Base-by-base conservation (phyloP, 1,139 yeast genomes). In the Geotrichum siamense region DNA sequence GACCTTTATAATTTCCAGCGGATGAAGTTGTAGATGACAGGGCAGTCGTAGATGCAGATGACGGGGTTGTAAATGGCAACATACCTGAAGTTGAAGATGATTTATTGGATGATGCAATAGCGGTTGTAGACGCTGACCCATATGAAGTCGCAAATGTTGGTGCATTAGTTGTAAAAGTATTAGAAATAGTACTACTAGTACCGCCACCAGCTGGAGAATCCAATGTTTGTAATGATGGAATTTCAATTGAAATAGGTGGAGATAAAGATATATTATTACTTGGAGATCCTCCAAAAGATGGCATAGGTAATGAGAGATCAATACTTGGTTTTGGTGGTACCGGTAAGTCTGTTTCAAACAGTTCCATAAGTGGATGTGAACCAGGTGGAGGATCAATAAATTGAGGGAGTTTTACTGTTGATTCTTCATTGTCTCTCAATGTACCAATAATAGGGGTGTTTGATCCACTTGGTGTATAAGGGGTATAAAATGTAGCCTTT, bases 211-310 rank as follows among this genome's bases (percentile, higher is more conserved):
- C 43, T 34, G 60, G 61, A 1, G 58, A 55, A n/a, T 68, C 68
- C 44, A 69, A 49, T 29, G 65, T 68, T 48, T 71, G 63, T 40
- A 61, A 50, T 10, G 59, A 74, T 5, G 82, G 82, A 39, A 78
- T 77, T 53, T 77, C 82, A 49, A 76, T 76, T 50, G 77, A 32
- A 15, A 40, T 20, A 20, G 38, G 32, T 5, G 32, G 21, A 25
- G 15, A 16, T 20, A 19, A 4, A 16, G 41, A 28, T 6, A 29
- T 5, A 5, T 26, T 17, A n/a, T 26, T 17, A 10, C n/a, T 29
- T 9, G 22, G 23, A 10, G 34, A 30, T n/a, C 6, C 15, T n/a
- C n/a, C 15, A 15, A 38, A 38, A 12, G 16, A 20, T 21, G 41
- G 34, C 41, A 38, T 37, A 2, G 39, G 39, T 12, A 17, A 26